phyloP scores from a whole-genome alignment of 148 eudicot species.

The Dianthus caryophyllus region DNA sequence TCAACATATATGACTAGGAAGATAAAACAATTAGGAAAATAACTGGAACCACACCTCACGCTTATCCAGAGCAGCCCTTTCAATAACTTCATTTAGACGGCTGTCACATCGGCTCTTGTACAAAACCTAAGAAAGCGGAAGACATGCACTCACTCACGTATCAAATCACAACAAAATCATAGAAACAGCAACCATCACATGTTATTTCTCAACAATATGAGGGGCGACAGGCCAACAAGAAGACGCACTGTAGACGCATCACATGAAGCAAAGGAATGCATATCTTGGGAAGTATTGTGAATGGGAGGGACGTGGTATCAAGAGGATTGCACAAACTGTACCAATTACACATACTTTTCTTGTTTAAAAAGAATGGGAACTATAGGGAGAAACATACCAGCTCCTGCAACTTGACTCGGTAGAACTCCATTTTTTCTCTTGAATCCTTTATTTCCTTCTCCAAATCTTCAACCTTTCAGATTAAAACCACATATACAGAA shows the following conservation, averaged over 20 bases:
- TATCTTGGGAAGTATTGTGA: not conserved
- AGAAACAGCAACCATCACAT: not conserved
- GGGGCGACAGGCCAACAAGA: not conserved
- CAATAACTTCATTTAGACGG: slow-evolving; percentile 77
- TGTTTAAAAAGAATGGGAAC: not conserved
- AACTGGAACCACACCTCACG: slow-evolving; percentile 54
- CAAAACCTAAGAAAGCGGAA: slow-evolving; percentile 50
- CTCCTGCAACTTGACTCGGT: slow-evolving; percentile 93
- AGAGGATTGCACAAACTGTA: not conserved
- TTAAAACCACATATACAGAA: slow-evolving; percentile 8
- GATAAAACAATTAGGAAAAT: slow-evolving; percentile 4
- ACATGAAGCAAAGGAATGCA: too few relatives aligned
- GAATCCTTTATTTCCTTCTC: slow-evolving; percentile 92
- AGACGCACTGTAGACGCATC: not conserved
- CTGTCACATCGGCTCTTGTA: slow-evolving; percentile 97
- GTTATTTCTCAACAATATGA: not conserved
- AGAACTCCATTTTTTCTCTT: slow-evolving; percentile 77
- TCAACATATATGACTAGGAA: not conserved
- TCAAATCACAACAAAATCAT: not conserved
- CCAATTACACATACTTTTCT: not conserved
- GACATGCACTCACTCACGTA: slow-evolving; percentile 10
- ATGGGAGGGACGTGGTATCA: not conserved
- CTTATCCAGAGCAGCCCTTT: slow-evolving; percentile 75
- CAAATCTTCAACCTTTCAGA: slow-evolving; percentile 71
- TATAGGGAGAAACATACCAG: slow-evolving; percentile 50